A percentile compares a stretch with the other conserved stretches of the same genome.
Evolutionary conservation across 2,329 filamentous ascomycete species (phyloP).

Genomic region (Aaosphaeria arxii): DNA sequence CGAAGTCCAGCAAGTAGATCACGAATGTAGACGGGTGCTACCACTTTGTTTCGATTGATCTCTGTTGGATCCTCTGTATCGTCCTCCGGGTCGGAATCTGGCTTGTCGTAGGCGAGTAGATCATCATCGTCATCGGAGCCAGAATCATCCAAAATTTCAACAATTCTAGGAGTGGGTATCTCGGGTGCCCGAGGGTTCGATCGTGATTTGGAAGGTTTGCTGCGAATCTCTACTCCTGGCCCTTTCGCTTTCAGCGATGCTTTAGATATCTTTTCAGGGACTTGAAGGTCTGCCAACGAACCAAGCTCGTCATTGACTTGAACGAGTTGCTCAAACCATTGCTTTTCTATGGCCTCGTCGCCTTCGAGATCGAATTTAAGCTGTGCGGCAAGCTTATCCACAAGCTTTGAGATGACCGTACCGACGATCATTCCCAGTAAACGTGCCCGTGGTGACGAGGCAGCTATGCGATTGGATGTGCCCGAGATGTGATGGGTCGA

Average conservation of each 20-base stretch:
- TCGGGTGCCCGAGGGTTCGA: conserved; percentile 10
- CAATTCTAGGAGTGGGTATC: conserved; percentile 42
- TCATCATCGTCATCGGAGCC: conserved; percentile 54
- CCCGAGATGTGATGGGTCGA: conserved; percentile 71
- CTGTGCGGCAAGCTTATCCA: conserved; percentile 64
- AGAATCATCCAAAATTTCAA: conserved; percentile 52
- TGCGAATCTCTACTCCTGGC: neutral
- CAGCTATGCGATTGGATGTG: conserved; percentile 80
- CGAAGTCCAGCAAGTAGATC: conserved; percentile 77
- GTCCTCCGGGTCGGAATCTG: conserved; percentile 84
- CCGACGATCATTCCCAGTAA: conserved; percentile 88
- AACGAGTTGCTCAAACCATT: conserved; percentile 70
- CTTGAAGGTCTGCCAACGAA: conserved; percentile 15
- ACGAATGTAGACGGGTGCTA: conserved; percentile 84
- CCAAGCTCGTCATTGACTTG: conserved; percentile 63
- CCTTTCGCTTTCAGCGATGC: conserved; percentile 6
- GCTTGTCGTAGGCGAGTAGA: conserved; percentile 76
- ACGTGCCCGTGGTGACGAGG: conserved; percentile 70
- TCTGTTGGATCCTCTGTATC: conserved; percentile 91
- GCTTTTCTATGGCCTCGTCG: conserved; percentile 67
- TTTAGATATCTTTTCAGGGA: neutral
- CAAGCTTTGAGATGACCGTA: conserved; percentile 64
- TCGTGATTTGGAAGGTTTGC: conserved; percentile 4
- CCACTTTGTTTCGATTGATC: conserved; percentile 77
- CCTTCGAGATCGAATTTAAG: conserved; percentile 86